phyloP scores from a whole-genome alignment of 116 monocot genomes.

The Posidonia oceanica region DNA sequence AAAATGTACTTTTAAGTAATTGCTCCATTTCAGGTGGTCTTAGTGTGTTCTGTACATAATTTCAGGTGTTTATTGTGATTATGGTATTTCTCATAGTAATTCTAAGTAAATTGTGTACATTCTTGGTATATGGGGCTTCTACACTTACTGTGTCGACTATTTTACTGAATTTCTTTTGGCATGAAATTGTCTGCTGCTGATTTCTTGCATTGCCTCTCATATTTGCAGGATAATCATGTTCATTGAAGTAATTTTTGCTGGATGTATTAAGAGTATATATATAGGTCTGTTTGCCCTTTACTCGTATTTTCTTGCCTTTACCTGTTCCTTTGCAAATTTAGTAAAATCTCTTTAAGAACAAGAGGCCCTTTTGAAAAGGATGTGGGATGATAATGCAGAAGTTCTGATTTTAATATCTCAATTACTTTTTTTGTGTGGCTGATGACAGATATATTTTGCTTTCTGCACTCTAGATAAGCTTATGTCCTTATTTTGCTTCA shows the following conservation, averaged over 20 bases:
- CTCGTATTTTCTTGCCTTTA: not conserved
- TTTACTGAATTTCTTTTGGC: too few species aligned
- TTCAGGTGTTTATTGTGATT: too few species aligned
- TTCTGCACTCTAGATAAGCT: conserved; percentile 1
- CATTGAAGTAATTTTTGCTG: conserved; percentile 68
- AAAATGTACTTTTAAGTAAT: too few species aligned
- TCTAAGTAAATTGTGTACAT: too few species aligned
- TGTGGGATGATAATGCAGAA: not conserved
- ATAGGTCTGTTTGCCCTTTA: conserved; percentile 41
- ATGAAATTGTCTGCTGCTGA: not conserved
- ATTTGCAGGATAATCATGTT: conserved; percentile 69
- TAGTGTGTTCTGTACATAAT: too few species aligned
- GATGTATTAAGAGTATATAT: conserved; percentile 80
- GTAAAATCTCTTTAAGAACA: not conserved
- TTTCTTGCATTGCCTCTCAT: not conserved
- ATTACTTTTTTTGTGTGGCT: not conserved
- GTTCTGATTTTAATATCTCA: not conserved
- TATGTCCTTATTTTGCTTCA: not conserved
- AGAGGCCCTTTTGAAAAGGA: not conserved
- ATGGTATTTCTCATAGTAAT: too few species aligned
- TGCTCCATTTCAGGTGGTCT: too few species aligned
- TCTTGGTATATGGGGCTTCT: too few species aligned
- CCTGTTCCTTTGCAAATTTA: too few species aligned
- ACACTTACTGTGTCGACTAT: too few species aligned
- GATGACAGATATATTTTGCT: not conserved